These are phyloP conservation scores for Bruguiera hainesii DNA, from an alignment of 441 rosid species.

Conservation along the genomic window DNA sequence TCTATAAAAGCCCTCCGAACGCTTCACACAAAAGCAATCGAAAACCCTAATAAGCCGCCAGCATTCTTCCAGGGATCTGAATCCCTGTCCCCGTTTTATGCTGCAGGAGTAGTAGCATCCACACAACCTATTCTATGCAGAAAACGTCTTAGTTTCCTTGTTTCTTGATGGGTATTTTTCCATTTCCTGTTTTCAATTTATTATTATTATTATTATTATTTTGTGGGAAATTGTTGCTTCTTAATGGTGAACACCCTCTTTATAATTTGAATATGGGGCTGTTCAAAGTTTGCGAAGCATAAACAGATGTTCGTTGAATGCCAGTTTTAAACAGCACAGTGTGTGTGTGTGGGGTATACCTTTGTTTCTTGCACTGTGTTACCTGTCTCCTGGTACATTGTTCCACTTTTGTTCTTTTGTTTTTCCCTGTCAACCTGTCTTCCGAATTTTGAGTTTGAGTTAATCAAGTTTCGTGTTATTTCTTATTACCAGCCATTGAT, in stretches of 20 bases:
- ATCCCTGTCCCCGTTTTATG: constrained; percentile 6
- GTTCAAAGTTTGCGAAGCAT: constrained; percentile 86
- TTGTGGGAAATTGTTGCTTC: constrained; percentile 40
- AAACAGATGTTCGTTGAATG: constrained; percentile 20
- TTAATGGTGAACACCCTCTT: constrained; percentile 61
- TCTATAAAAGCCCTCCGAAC: constrained; percentile 34
- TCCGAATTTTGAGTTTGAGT: no score
- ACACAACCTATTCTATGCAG: no score
- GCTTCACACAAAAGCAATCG: not conserved
- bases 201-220: not conserved
- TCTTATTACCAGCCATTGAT: no score
- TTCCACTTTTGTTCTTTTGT: not conserved
- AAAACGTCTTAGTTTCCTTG: constrained; percentile 15
- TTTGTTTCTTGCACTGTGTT: constrained; percentile 36
- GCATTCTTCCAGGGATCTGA: constrained; percentile 7
- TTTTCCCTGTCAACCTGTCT: not conserved
- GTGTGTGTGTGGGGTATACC: constrained; percentile 6
- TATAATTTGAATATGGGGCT: constrained; percentile 28
- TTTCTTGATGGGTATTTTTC: constrained; percentile 19
- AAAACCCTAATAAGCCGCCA: no score
- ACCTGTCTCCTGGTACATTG: constrained; percentile 86
- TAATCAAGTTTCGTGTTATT: no score
- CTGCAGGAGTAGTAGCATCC: no score
- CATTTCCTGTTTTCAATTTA: constrained; percentile 12
- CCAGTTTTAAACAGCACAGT: constrained; percentile 71